Conservation (phyloP, 176 grass and related monocot species). For the Tillandsia fasciculata region DNA sequence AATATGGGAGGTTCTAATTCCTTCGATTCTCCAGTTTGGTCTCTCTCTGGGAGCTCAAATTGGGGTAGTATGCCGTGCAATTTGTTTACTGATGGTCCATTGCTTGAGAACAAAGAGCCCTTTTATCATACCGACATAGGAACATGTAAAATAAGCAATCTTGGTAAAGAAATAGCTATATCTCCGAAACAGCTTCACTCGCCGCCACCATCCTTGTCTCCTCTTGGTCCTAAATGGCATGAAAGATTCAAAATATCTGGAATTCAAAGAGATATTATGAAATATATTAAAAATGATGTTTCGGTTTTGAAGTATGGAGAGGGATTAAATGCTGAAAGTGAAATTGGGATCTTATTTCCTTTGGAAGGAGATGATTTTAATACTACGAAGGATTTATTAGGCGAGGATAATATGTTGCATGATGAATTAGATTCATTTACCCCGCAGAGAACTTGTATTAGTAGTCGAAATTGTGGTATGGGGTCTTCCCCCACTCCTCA, state of each 20-base stretch:
- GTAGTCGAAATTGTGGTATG: conserved; percentile 12
- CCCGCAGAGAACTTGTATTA: conserved; percentile 23
- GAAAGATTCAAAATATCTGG: conserved; percentile 42
- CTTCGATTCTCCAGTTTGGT: conserved; percentile 22
- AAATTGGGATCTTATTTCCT: conserved; percentile 6
- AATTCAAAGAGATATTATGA: conserved; percentile 27
- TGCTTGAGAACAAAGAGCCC: conserved; percentile 42
- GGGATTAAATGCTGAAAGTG: conserved; percentile 21
- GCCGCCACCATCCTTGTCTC: conserved; percentile 59
- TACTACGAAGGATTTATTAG: conserved; percentile 12
- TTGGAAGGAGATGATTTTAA: conserved; percentile 30
- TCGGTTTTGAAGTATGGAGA: conserved; percentile 26
- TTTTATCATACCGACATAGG: conserved; percentile 26
- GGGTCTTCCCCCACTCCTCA: conserved; percentile 31
- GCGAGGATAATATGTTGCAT: conserved; percentile 35
- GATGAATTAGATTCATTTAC: conserved; percentile 44
- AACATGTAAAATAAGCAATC: conserved; percentile 22
- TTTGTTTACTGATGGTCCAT: conserved; percentile 61
- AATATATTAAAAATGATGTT: conserved; percentile 43
- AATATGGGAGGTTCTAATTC: conserved; percentile 40
- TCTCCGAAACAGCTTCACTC: conserved; percentile 48
- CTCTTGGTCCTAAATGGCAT: conserved; percentile 76
- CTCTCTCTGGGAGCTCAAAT: conserved; percentile 19
- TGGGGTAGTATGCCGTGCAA: conserved; percentile 22
- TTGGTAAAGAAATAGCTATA: conserved; percentile 20